Percentiles rank a stretch among this genome's conserved stretches.
Conservation (phyloP, 1,284 basidiomycete species). For the Takashimella koratensis region DNA sequence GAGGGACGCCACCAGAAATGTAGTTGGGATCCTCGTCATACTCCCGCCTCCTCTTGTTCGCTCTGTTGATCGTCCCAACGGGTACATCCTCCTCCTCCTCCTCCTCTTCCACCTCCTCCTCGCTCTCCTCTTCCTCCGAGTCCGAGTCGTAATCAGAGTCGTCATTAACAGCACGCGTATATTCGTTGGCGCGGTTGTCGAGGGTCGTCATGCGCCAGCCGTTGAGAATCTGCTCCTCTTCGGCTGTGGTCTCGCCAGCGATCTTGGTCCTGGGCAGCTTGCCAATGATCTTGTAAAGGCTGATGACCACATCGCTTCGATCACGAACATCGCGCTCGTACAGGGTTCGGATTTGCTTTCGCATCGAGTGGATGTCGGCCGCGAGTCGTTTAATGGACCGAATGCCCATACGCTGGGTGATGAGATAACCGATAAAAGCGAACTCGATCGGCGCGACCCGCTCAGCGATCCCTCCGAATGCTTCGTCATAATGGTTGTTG, state of each 20-base stretch:
- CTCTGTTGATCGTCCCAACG: constrained; percentile 9
- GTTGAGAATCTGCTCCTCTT: constrained; percentile 17
- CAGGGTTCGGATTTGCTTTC: constrained; percentile 19
- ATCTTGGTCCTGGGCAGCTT: constrained; percentile 19
- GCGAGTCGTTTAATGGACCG: constrained; percentile 26
- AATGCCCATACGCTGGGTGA: constrained; percentile 30
- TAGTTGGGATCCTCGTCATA: not conserved
- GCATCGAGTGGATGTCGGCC: constrained; percentile 28
- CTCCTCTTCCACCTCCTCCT: not conserved
- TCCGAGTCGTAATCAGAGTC: not conserved
- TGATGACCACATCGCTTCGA: constrained; percentile 18
- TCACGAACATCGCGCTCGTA: constrained; percentile 28
- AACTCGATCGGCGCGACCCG: constrained; percentile 42
- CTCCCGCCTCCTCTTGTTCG: constrained; percentile 16
- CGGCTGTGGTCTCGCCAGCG: constrained; percentile 21
- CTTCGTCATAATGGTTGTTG: constrained; percentile 19
- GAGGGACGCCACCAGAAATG: not conserved
- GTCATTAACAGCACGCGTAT: not conserved
- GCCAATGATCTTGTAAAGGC: constrained; percentile 18
- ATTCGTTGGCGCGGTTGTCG: not conserved
- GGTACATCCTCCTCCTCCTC: constrained; percentile 22
- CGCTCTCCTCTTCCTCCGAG: not conserved
- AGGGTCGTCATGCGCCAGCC: not conserved
- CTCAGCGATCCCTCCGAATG: constrained; percentile 24
- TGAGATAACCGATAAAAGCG: constrained; percentile 30